These are phyloP conservation scores for Blastobotrys malaysiensis DNA, from an alignment of 1,139 yeast species.

Conservation along the genomic window DNA sequence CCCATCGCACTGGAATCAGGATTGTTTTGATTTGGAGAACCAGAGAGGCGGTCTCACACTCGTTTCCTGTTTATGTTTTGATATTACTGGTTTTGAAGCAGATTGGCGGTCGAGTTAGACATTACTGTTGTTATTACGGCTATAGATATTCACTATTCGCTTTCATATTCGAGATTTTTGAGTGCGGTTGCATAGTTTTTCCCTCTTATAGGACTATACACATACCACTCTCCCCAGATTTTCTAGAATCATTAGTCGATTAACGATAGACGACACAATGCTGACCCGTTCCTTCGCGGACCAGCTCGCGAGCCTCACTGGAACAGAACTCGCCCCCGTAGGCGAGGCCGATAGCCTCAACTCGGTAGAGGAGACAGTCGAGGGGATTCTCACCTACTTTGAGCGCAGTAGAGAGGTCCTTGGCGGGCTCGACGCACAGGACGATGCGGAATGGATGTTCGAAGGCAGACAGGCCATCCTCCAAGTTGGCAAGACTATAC, in stretches of 20 bases:
- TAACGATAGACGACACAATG: constrained; percentile 5
- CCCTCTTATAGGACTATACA: background rate
- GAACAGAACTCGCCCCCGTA: constrained; percentile 12
- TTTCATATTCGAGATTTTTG: background rate
- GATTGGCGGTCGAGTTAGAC: background rate
- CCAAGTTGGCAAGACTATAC: constrained; percentile 40
- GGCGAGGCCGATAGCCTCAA: constrained; percentile 7
- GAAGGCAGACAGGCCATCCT: constrained; percentile 45
- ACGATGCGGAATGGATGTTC: constrained; percentile 42
- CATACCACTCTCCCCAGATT: background rate
- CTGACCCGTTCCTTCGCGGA: constrained; percentile 17
- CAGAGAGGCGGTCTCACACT: background rate
- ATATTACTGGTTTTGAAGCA: background rate
- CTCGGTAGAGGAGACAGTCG: constrained; percentile 14
- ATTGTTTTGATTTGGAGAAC: background rate
- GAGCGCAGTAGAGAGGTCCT: constrained; percentile 19
- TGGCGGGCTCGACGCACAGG: constrained; percentile 21
- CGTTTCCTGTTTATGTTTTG: background rate
- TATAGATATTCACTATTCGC: background rate
- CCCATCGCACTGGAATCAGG: background rate
- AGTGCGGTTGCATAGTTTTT: background rate
- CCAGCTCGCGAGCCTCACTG: constrained; percentile 16
- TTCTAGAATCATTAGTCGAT: background rate
- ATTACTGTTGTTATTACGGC: background rate
- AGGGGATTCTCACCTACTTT: constrained; percentile 21